phyloP scores from a whole-genome alignment of 805 yeast species.

The Wickerhamomyces xylosicus region DNA sequence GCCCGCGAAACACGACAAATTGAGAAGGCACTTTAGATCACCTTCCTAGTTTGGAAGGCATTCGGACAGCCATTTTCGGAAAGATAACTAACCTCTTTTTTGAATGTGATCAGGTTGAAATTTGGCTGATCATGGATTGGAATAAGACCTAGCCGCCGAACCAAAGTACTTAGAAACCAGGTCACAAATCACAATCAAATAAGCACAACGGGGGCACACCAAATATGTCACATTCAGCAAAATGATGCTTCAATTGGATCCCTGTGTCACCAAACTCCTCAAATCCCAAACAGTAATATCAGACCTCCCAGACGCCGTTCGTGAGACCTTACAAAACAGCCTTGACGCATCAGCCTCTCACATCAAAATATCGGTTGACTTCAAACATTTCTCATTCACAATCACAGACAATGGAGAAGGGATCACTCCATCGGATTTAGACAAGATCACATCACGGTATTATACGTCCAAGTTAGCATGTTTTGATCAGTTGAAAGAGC shows the following conservation, averaged over 20 bases:
- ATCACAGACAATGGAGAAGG: conserved; percentile 73
- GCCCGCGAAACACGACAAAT: no score
- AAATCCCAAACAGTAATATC: conserved; percentile 19
- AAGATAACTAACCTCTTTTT: no score
- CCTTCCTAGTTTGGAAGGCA: no score
- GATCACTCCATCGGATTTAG: conserved; percentile 37
- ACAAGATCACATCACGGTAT: conserved; percentile 33
- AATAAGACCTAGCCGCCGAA: no score
- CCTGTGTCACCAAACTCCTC: conserved; percentile 5
- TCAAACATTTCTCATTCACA: conserved; percentile 21
- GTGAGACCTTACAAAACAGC: conserved; percentile 44
- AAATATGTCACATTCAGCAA: no score
- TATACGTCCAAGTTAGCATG: conserved; percentile 43
- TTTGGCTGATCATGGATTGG: no score
- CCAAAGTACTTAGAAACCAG: no score
- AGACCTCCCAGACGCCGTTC: conserved; percentile 30
- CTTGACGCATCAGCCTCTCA: conserved; percentile 40
- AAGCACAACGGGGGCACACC: no score
- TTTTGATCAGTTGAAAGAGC: conserved; percentile 26
- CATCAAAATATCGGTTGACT: conserved; percentile 27
- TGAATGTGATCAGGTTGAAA: no score
- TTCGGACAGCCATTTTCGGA: no score
- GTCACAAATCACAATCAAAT: no score
- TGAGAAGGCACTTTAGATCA: no score
- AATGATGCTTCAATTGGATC: background rate